Conservation (phyloP, 805 yeast species). For the Maudiozyma turicensis region DNA sequence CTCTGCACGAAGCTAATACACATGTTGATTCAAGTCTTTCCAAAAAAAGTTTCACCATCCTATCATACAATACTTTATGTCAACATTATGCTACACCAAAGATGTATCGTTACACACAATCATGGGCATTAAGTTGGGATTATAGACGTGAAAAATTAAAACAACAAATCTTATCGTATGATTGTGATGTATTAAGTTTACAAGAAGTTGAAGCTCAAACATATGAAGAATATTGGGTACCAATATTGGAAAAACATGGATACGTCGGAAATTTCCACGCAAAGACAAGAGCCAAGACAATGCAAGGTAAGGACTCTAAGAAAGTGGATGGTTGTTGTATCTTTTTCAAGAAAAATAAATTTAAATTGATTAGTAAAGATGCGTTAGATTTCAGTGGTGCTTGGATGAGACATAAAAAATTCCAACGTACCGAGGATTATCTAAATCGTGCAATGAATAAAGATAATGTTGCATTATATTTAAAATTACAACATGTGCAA, state of each 20-base stretch:
- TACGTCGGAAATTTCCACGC: slow-evolving; percentile 76
- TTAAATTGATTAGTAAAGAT: slow-evolving; percentile 60
- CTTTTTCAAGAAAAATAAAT: slow-evolving; percentile 62
- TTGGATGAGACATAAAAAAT: slow-evolving; percentile 73
- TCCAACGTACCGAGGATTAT: slow-evolving; percentile 87
- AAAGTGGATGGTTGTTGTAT: slow-evolving; percentile 99
- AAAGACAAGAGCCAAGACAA: slow-evolving; percentile 87
- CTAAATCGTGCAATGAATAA: slow-evolving; percentile 93
- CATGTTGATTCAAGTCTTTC: slow-evolving; percentile 16
- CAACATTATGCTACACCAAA: slow-evolving; percentile 91
- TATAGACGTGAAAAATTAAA: slow-evolving; percentile 71
- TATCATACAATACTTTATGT: slow-evolving; percentile 87
- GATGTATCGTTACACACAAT: slow-evolving; percentile 88
- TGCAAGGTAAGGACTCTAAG: slow-evolving; percentile 69
- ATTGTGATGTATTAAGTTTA: slow-evolving; percentile 75
- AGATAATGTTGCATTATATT: slow-evolving; percentile 80
- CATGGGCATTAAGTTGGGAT: slow-evolving; percentile 95
- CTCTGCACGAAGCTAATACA: slow-evolving; percentile 25
- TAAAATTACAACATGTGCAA: slow-evolving; percentile 60
- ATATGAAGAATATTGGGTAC: slow-evolving; percentile 79
- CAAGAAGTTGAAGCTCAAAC: slow-evolving; percentile 92
- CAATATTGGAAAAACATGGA: slow-evolving; percentile 60
- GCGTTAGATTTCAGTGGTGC: slow-evolving; percentile 74
- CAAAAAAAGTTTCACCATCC: slow-evolving; percentile 51
- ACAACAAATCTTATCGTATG: slow-evolving; percentile 55